Conservation (phyloP, 257 asterid species). For the Datura wrightii region DNA sequence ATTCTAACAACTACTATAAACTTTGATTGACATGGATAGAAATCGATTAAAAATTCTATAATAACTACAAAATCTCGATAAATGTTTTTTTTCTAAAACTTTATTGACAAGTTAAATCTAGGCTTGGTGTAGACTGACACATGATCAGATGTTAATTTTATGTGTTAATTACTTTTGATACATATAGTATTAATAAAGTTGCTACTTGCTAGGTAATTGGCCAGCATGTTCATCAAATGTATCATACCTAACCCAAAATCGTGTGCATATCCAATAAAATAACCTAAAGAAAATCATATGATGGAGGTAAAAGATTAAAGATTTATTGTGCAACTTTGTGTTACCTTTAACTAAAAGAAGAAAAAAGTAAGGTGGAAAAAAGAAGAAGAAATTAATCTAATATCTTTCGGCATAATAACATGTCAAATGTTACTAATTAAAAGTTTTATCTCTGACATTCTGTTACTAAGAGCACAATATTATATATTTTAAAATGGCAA, state of each 20-base stretch:
- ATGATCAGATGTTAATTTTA: not conserved
- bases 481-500: not conserved
- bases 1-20: not conserved
- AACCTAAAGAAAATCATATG: not conserved
- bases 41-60: not conserved
- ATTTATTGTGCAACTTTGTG: not conserved
- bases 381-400: not conserved
- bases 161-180: slow-evolving; percentile 5
- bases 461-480: not conserved
- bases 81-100: not conserved
- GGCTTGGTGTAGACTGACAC: slow-evolving; percentile 18
- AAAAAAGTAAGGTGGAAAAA: not conserved
- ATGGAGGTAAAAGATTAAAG: slow-evolving; percentile 8
- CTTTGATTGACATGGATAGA: not conserved
- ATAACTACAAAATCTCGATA: not conserved
- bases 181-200: slow-evolving; percentile 3
- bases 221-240: slow-evolving; percentile 2
- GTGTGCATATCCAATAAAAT: slow-evolving; percentile 24
- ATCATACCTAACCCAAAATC: slow-evolving; percentile 23
- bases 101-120: not conserved
- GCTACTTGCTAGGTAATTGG: slow-evolving; percentile 28
- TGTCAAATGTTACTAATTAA: slow-evolving; percentile 15
- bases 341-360: slow-evolving; percentile 22
- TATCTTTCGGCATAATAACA: slow-evolving; percentile 23
- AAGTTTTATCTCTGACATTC: slow-evolving; percentile 9